Percentiles rank a stretch among this genome's conserved stretches.
Evolutionary conservation across 139 green algal species (phyloP).

Genomic region (Chlorella sp.): DNA sequence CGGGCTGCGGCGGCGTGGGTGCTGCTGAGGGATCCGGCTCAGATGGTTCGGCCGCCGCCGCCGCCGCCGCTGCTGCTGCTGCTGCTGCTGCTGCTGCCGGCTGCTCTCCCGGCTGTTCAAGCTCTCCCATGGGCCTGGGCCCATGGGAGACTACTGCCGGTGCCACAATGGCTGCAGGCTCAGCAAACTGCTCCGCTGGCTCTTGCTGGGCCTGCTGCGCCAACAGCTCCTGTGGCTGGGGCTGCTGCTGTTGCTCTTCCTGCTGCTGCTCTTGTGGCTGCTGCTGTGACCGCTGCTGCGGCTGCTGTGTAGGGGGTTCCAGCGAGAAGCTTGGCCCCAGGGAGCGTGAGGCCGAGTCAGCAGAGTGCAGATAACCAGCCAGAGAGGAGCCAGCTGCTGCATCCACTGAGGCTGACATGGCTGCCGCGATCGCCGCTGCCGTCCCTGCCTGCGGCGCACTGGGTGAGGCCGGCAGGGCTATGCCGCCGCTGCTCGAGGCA

Average conservation of each 20-base stretch:
- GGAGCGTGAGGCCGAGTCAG: background rate
- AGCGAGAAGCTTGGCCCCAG: background rate
- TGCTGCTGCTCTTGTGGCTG: background rate
- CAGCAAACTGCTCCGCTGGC: background rate
- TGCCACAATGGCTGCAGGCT: background rate
- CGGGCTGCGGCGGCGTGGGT: background rate
- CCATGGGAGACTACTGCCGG: no score
- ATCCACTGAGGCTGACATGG: slow-evolving; percentile 8
- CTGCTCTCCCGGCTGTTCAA: background rate
- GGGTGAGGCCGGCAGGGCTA: background rate
- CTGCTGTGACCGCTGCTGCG: background rate
- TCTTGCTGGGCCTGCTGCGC: no score
- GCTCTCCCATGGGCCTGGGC: no score
- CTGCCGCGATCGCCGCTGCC: background rate
- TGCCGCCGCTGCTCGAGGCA: background rate
- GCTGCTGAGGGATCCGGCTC: background rate
- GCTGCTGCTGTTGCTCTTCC: background rate
- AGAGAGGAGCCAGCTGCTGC: slow-evolving; percentile 14
- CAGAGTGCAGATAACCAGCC: background rate
- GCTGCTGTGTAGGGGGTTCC: background rate
- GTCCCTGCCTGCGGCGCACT: background rate
- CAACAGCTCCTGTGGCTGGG: background rate
- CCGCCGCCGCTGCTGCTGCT: background rate
- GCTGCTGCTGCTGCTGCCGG: background rate
- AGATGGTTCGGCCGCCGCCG: background rate